Percentiles rank a stretch among this genome's conserved stretches.
Conservation (phyloP, 495 filamentous ascomycete species). For the Xylaria sp. region DNA sequence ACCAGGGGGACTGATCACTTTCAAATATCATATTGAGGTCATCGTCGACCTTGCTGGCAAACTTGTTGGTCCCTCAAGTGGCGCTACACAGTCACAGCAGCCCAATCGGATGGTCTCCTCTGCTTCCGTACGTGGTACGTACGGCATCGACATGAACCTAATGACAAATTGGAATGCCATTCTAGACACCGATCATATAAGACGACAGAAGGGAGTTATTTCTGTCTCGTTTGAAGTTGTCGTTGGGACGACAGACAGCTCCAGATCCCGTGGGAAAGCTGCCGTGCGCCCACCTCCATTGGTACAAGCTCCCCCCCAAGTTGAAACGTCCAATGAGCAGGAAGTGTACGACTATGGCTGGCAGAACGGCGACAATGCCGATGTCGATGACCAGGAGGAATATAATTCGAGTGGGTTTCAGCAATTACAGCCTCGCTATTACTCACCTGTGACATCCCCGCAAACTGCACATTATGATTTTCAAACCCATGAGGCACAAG, state of each 20-base stretch:
- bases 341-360: slow-evolving; percentile 40
- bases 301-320: slow-evolving; percentile 33
- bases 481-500: slow-evolving; percentile 33
- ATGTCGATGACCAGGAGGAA: slow-evolving; percentile 39
- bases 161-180: slow-evolving; percentile 71
- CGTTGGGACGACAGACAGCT: slow-evolving; percentile 85
- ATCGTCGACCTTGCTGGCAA: slow-evolving; percentile 91
- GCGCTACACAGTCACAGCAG: slow-evolving; percentile 35
- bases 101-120: slow-evolving; percentile 64
- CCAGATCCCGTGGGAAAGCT: slow-evolving; percentile 62
- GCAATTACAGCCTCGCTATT: slow-evolving; percentile 34
- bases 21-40: slow-evolving; percentile 91
- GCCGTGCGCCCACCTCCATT: slow-evolving; percentile 42
- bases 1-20: slow-evolving; percentile 89
- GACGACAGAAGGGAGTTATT: slow-evolving; percentile 87
- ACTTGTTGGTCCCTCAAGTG: slow-evolving; percentile 60
- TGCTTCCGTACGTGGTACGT: slow-evolving; percentile 33
- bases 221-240: slow-evolving; percentile 82
- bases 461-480: slow-evolving; percentile 42
- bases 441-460: slow-evolving; percentile 33
- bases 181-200: slow-evolving; percentile 86
- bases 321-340: slow-evolving; percentile 32
- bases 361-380: slow-evolving; percentile 38
- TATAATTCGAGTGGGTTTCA: slow-evolving; percentile 31
- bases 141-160: slow-evolving; percentile 48